phyloP scores from a whole-genome alignment of 1,284 basidiomycete species.

The Ustilago crameri region DNA sequence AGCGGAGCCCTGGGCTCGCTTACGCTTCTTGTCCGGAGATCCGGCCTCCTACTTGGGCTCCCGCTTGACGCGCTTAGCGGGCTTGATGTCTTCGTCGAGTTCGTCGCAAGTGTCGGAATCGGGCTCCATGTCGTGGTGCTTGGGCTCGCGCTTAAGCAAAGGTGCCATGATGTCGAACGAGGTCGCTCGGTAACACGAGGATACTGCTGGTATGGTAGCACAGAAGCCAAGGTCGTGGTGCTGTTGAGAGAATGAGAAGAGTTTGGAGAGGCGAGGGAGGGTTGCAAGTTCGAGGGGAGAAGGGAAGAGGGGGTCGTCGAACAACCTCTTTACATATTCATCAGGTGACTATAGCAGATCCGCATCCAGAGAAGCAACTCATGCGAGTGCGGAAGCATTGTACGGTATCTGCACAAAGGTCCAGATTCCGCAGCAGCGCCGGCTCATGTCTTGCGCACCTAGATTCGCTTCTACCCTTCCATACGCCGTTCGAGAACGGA shows the following conservation, averaged over 20 bases:
- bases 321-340: too few relatives aligned
- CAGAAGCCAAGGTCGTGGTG: too few relatives aligned
- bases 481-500: not conserved
- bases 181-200: too few relatives aligned
- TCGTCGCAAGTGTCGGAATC: slow-evolving; percentile 17
- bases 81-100: slow-evolving; percentile 3
- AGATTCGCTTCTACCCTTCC: not conserved
- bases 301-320: too few relatives aligned
- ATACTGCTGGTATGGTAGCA: too few relatives aligned
- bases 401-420: not conserved
- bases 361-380: too few relatives aligned
- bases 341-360: too few relatives aligned
- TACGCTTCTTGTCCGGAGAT: slow-evolving; percentile 5
- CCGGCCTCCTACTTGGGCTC: slow-evolving; percentile 1
- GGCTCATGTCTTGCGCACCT: too few relatives aligned
- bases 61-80: slow-evolving; percentile 22
- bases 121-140: not conserved
- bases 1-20: slow-evolving; percentile 1
- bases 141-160: slow-evolving; percentile 3
- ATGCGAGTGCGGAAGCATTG: slow-evolving; percentile 1
- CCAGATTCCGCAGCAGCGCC: too few relatives aligned
- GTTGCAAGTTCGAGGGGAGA: too few relatives aligned
- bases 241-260: not conserved
- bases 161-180: not conserved
- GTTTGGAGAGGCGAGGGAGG: not conserved